phyloP scores from a whole-genome alignment of 2,329 filamentous ascomycete genomes.

The Colletotrichum chrysophilum region DNA sequence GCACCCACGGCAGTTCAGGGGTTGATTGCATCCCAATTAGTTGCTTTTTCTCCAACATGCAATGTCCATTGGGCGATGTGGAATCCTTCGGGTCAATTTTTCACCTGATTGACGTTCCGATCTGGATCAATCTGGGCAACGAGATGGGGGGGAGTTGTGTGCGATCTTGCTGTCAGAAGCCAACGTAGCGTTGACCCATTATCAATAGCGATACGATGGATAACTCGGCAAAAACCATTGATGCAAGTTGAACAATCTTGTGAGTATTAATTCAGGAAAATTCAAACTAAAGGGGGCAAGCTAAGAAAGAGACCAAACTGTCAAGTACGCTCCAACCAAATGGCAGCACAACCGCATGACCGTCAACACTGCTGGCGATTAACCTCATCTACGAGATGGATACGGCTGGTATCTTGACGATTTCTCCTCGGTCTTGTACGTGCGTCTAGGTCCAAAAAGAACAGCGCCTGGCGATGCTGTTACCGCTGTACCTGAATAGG shows the following conservation, averaged over 20 bases:
- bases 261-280: fast-evolving
- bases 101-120: no score
- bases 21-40: not conserved
- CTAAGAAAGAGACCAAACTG: no score
- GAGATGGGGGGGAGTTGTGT: not conserved
- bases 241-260: fast-evolving
- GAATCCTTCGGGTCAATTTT: not conserved
- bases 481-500: fast-evolving
- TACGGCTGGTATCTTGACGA: no score
- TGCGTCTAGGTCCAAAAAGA: fast-evolving
- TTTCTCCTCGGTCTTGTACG: no score
- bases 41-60: not conserved
- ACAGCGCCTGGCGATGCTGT: no score
- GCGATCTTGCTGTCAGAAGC: not conserved
- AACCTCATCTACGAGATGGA: no score
- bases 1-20: not conserved
- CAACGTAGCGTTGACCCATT: no score
- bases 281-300: fast-evolving
- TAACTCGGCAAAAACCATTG: no score
- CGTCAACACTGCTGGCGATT: no score
- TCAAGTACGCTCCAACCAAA: no score
- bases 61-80: not conserved
- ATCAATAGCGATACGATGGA: no score
- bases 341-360: no score
- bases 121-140: not conserved